Conservation (phyloP, 2,329 filamentous ascomycete genomes). For the Sarocladium kiliense region DNA sequence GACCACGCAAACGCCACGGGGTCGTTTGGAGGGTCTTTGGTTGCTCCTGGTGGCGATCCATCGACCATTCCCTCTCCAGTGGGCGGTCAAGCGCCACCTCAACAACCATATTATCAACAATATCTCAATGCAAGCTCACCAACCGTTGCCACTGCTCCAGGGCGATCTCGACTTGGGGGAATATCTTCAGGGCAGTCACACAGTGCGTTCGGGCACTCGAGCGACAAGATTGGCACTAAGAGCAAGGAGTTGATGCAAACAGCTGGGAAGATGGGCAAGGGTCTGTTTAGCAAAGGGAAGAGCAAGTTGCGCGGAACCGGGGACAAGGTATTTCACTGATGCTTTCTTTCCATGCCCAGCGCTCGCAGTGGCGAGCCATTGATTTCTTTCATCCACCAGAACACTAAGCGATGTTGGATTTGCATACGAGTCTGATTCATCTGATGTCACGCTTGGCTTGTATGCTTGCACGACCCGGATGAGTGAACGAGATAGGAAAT, state of each 20-base stretch:
- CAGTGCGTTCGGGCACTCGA: conserved; percentile 47
- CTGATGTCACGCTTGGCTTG: conserved; percentile 25
- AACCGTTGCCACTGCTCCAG: conserved; percentile 17
- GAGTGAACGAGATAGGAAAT: conserved; percentile 37
- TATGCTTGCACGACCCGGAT: conserved; percentile 22
- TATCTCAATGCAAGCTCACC: conserved; percentile 42
- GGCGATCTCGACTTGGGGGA: conserved; percentile 30
- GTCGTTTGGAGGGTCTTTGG: conserved; percentile 20
- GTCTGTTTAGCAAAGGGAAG: conserved; percentile 84
- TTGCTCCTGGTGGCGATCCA: conserved; percentile 7
- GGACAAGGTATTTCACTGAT: conserved; percentile 84
- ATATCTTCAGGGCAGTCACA: conserved; percentile 32
- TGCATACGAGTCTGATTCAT: conserved; percentile 18
- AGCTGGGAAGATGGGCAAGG: conserved; percentile 85
- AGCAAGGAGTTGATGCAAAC: conserved; percentile 85
- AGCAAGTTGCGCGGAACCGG: conserved; percentile 70
- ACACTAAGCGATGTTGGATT: conserved; percentile 16
- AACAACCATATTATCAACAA: conserved; percentile 52
- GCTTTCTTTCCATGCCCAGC: conserved; percentile 25
- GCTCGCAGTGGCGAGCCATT: conserved; percentile 11
- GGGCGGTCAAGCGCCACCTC: conserved; percentile 17
- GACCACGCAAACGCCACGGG: conserved; percentile 39
- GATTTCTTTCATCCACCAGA: conserved; percentile 8
- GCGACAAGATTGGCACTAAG: conserved; percentile 68
- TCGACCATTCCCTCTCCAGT: background rate